Evolutionary conservation across 1,284 basidiomycete species (phyloP).

Genomic region (Cryptococcus depauperatus): DNA sequence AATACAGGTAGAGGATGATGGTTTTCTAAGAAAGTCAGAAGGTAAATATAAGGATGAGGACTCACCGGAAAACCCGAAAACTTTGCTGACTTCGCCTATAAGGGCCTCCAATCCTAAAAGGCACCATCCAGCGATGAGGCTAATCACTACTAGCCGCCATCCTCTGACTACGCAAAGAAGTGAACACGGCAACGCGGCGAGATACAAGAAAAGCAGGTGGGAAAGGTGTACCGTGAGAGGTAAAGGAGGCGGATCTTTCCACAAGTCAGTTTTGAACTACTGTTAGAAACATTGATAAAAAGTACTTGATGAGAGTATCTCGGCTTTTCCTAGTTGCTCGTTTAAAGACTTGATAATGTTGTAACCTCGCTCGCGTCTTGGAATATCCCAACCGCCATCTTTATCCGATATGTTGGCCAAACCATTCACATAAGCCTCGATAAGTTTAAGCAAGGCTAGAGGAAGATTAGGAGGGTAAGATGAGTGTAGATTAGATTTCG

Average conservation of each 20-base stretch:
- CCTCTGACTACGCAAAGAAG: constrained; percentile 31
- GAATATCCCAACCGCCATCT: constrained; percentile 34
- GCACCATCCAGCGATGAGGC: constrained; percentile 38
- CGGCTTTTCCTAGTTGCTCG: constrained; percentile 32
- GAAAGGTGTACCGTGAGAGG: constrained; percentile 37
- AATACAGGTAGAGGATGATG: constrained; percentile 37
- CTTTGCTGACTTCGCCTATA: constrained; percentile 36
- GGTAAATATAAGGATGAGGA: not conserved
- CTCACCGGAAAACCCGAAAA: constrained; percentile 35
- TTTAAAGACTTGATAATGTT: constrained; percentile 30
- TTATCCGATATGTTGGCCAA: constrained; percentile 23
- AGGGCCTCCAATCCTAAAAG: constrained; percentile 38
- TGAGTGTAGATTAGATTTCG: constrained; percentile 35
- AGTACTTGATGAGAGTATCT: constrained; percentile 32
- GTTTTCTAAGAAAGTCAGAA: constrained; percentile 19
- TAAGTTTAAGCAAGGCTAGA: constrained; percentile 36
- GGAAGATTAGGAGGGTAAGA: constrained; percentile 41
- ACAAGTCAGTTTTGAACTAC: too few relatives aligned
- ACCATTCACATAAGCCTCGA: constrained; percentile 40
- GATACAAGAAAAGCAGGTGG: constrained; percentile 36
- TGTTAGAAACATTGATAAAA: not conserved
- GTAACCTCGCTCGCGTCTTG: constrained; percentile 37
- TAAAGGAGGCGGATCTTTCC: constrained; percentile 35
- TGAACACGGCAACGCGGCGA: constrained; percentile 35
- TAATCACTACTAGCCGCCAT: constrained; percentile 26